phyloP scores from a whole-genome alignment of 441 rosid genomes.

The Populus trichocarpa region DNA sequence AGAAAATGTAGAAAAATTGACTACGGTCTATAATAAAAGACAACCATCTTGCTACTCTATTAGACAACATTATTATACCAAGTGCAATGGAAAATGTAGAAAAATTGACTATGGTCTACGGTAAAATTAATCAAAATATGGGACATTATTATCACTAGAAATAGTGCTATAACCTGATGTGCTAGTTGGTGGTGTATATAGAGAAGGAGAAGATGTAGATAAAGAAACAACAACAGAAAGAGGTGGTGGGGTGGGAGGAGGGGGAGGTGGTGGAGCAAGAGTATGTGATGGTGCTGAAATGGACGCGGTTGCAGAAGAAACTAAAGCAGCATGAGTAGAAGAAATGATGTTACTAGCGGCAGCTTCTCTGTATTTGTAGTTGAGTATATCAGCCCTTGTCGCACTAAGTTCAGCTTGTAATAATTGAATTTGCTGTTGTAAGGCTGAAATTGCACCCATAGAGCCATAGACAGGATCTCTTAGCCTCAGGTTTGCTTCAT shows the following conservation, averaged over 20 bases:
- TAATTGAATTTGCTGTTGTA: slow-evolving; percentile 80
- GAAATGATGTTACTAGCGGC: slow-evolving; percentile 23
- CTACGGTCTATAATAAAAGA: no score
- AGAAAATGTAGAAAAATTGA: no score
- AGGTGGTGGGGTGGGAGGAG: slow-evolving; percentile 22
- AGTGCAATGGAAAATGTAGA: neutral
- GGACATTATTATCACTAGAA: slow-evolving; percentile 52
- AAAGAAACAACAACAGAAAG: neutral
- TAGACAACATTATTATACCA: neutral
- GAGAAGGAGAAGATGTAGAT: slow-evolving; percentile 43
- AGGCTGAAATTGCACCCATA: slow-evolving; percentile 80
- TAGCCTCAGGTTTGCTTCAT: slow-evolving; percentile 86
- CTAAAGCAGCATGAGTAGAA: slow-evolving; percentile 46
- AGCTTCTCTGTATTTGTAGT: slow-evolving; percentile 56
- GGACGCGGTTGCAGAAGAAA: slow-evolving; percentile 54
- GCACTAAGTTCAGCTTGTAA: slow-evolving; percentile 87
- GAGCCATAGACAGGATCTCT: slow-evolving; percentile 92
- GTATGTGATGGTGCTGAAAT: slow-evolving; percentile 40
- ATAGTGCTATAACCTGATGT: slow-evolving; percentile 50
- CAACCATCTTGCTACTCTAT: neutral
- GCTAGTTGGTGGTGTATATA: slow-evolving; percentile 40
- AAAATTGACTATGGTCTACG: neutral
- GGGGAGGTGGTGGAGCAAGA: slow-evolving; percentile 26
- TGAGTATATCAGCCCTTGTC: slow-evolving; percentile 70
- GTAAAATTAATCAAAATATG: slow-evolving; percentile 63